phyloP scores from a whole-genome alignment of 1,284 basidiomycete genomes.

The Leccinum glutinopallens region DNA sequence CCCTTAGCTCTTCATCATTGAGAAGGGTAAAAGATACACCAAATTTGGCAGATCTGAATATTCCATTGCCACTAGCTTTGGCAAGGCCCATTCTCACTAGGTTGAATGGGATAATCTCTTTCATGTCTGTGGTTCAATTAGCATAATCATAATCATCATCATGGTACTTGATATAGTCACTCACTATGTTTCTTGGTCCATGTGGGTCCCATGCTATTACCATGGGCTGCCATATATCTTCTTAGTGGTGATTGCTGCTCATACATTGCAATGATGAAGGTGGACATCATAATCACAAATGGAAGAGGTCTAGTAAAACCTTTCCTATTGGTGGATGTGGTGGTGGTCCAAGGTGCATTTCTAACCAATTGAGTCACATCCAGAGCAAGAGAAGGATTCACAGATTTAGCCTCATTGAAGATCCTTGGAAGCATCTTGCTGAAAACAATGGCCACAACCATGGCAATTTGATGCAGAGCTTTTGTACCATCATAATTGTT shows the following conservation, averaged over 20 bases:
- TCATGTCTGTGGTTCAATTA: neutral
- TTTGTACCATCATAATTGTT: neutral
- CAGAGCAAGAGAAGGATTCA: too few relatives aligned
- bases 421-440: neutral
- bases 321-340: neutral
- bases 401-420: neutral
- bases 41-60: neutral
- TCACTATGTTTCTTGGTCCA: neutral
- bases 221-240: neutral
- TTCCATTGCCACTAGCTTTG: neutral
- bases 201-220: neutral
- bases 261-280: neutral
- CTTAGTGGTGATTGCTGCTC: slow-evolving; percentile 4
- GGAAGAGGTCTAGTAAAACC: neutral
- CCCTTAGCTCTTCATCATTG: neutral
- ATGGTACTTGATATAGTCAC: neutral
- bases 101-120: neutral
- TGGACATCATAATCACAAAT: neutral
- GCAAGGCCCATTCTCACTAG: neutral
- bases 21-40: neutral
- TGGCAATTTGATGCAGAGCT: neutral
- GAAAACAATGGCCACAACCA: neutral
- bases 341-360: neutral
- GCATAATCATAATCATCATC: neutral
- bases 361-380: neutral